These are phyloP conservation scores for Gleditsia sinensis DNA, from an alignment of 306 rosid genomes.

Conservation along the genomic window DNA sequence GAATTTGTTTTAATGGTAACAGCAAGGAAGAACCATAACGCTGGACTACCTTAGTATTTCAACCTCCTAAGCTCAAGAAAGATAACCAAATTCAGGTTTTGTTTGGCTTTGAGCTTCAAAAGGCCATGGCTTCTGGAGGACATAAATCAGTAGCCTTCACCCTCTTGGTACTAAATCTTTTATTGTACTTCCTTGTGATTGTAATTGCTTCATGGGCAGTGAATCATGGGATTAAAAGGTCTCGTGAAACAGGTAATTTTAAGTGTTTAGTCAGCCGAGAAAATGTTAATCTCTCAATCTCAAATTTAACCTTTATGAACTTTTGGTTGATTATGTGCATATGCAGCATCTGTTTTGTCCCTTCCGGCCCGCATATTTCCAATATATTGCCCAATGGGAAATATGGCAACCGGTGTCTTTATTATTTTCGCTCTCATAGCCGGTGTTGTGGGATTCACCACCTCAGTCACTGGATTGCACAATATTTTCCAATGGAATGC, in stretches of 20 bases:
- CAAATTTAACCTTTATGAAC: not conserved
- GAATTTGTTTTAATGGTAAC: constrained; percentile 26
- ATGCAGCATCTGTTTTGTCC: constrained; percentile 70
- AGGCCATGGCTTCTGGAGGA: constrained; percentile 67
- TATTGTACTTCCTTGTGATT: constrained; percentile 60
- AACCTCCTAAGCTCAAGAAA: constrained; percentile 15
- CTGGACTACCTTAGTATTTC: constrained; percentile 15
- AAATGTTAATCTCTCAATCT: not conserved
- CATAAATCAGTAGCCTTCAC: constrained; percentile 58
- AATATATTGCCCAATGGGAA: constrained; percentile 82
- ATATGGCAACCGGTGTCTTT: constrained; percentile 80
- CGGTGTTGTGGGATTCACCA: constrained; percentile 82
- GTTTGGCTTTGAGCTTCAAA: constrained; percentile 25
- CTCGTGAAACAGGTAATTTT: constrained; percentile 66
- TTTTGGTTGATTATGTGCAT: not conserved
- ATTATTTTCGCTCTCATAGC: constrained; percentile 74
- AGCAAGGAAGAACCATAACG: constrained; percentile 40
- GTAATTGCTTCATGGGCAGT: constrained; percentile 86
- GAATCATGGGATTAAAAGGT: constrained; percentile 72
- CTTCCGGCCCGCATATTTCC: constrained; percentile 74
- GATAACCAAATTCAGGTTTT: constrained; percentile 25
- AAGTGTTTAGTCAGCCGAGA: not conserved
- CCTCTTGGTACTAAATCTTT: constrained; percentile 67
- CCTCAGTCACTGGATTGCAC: constrained; percentile 68
- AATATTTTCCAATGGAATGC: constrained; percentile 57